Base-by-base conservation (phyloP, 2,329 filamentous ascomycete genomes). In the Penicillium rolfsii region DNA sequence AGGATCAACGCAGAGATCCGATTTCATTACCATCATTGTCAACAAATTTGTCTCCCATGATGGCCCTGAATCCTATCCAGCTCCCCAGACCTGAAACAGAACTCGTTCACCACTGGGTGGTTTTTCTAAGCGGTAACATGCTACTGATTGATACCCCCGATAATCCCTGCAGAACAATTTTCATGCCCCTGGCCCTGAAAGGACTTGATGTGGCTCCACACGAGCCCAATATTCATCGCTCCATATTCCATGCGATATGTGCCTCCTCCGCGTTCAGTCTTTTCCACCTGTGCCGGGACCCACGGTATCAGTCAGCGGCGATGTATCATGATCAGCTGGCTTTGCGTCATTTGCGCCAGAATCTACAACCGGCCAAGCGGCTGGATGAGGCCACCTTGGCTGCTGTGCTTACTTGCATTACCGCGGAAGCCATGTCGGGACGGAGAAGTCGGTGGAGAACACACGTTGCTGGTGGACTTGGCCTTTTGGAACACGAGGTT, bases 171-270 rank as follows among this genome's bases (percentile, higher is more conserved):
- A 66, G 71, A 5, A 71, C 69, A 16, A 65, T 73, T 2, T 74
- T 72, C 49, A 58, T 70, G 55, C 68, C 68, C 26, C 50, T 68
- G 46, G 68, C 68, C 4, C 52, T 68, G 40, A 65, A 68, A 49
- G 66, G 61, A 2, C 52, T 68, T 7, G 64, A 64, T 40, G 55
- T 38, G 4, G 14, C 55, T 14, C 22, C 60, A 7, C 35, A 35
- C 4, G 61, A 70, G 28, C 62, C 70, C 2, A 71, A 64, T 45
- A 70, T 71, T 14, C 62, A 71, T 35, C 66, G 68, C n/a, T 70
- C 71, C 0, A 69, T 73, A 7, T 72, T 73, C 52, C 71, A 73
- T 35, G 71, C 70, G 8, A 63, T 73, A 8, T 73, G 66, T 55
- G 55, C 67, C 41, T 68, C 65, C 16, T 65, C 67, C 19, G 67